Evolutionary conservation across 2,329 filamentous ascomycete genomes (phyloP).

Genomic region (Elsinoe necatrix): DNA sequence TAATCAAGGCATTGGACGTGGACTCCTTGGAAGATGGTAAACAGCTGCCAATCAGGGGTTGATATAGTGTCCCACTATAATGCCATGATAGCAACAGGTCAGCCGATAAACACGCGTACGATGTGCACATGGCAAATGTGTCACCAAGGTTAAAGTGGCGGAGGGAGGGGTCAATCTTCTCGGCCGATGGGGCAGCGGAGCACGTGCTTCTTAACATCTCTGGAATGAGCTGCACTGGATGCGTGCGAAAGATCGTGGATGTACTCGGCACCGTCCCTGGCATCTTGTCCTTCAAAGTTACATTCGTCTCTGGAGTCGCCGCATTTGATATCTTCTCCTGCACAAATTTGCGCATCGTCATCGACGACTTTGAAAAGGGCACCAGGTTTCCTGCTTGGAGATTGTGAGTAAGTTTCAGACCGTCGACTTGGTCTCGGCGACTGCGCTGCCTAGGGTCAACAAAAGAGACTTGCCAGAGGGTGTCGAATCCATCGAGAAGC

Average conservation of each 20-base stretch:
- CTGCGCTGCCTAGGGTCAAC: not conserved
- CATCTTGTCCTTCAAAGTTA: conserved; percentile 52
- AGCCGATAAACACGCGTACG: too few species aligned
- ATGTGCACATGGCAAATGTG: too few species aligned
- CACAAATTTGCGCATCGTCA: conserved; percentile 31
- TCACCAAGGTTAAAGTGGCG: not conserved
- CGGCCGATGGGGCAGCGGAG: not conserved
- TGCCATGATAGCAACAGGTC: too few species aligned
- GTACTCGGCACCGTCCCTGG: conserved; percentile 43
- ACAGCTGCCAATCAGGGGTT: too few species aligned
- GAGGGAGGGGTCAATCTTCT: too few species aligned
- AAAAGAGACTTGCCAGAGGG: not conserved
- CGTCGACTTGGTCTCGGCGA: not conserved
- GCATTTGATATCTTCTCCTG: conserved; percentile 54
- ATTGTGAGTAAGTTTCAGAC: not conserved
- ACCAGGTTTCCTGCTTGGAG: conserved; percentile 49
- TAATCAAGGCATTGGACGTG: conserved; percentile 17
- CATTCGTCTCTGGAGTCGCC: conserved; percentile 54
- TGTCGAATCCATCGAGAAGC: conserved; percentile 23
- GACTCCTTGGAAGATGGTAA: not conserved
- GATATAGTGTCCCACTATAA: too few species aligned
- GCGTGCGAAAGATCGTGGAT: conserved; percentile 54
- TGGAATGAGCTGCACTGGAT: conserved; percentile 67
- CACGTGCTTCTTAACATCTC: conserved; percentile 53
- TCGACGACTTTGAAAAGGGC: conserved; percentile 44